These are phyloP conservation scores for Fraxinus sp. DNA, from an alignment of 305 asterid genomes.

Conservation along the genomic window DNA sequence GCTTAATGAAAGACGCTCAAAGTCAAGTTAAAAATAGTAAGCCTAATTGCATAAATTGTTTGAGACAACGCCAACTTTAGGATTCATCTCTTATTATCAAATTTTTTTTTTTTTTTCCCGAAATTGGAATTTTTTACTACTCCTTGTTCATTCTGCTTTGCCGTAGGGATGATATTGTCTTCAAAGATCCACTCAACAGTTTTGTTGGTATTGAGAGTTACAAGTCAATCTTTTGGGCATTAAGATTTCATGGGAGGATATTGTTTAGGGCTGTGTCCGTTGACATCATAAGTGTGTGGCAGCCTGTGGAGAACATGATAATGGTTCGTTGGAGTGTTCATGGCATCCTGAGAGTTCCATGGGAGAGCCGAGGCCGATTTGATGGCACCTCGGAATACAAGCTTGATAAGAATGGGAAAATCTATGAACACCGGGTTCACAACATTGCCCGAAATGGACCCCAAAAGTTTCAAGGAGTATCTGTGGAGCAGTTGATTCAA, in stretches of 20 bases:
- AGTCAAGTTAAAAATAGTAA: background rate
- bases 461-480: constrained; percentile 58
- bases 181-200: constrained; percentile 85
- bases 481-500: constrained; percentile 67
- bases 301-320: constrained; percentile 81
- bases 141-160: constrained; percentile 15
- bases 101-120: background rate
- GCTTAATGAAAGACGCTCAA: background rate
- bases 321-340: constrained; percentile 89
- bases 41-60: background rate
- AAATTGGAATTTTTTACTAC: background rate
- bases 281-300: constrained; percentile 88
- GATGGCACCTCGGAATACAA: constrained; percentile 96
- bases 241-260: constrained; percentile 76
- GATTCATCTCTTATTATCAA: constrained; percentile 2
- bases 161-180: constrained; percentile 80
- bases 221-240: constrained; percentile 85
- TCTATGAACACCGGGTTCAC: constrained; percentile 89
- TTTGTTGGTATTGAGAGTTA: constrained; percentile 79
- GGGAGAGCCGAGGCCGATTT: constrained; percentile 87
- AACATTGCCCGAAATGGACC: constrained; percentile 80
- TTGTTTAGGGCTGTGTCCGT: constrained; percentile 75
- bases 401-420: constrained; percentile 89
- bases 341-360: constrained; percentile 80
- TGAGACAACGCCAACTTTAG: background rate